These are phyloP conservation scores for Eucalyptus regnans DNA, from an alignment of 345 rosid species.

Conservation along the genomic window DNA sequence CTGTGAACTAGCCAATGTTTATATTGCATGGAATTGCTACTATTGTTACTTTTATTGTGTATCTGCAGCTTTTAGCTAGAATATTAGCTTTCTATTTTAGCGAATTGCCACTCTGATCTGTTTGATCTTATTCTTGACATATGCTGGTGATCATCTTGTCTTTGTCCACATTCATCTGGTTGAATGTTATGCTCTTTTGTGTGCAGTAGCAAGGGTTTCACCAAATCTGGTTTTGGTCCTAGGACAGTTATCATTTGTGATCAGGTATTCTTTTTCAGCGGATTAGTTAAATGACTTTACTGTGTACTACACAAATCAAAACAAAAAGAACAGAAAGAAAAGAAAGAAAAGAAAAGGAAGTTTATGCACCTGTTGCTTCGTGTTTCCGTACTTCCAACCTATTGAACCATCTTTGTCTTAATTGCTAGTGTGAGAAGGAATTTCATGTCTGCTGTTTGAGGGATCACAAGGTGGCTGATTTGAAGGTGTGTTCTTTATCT, in stretches of 20 bases:
- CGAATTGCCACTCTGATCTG: not conserved
- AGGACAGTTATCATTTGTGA: constrained; percentile 88
- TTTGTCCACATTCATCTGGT: not conserved
- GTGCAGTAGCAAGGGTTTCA: constrained; percentile 67
- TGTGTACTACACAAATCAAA: not conserved
- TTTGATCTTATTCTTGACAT: not conserved
- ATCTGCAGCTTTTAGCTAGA: not conserved
- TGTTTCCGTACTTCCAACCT: not conserved
- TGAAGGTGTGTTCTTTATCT: constrained; percentile 37
- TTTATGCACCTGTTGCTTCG: not conserved
- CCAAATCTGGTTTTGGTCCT: constrained; percentile 59
- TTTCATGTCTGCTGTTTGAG: constrained; percentile 89
- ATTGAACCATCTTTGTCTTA: not conserved
- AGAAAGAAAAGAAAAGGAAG: not conserved
- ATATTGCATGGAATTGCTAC: not conserved
- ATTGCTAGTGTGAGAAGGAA: constrained; percentile 84
- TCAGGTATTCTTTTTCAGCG: constrained; percentile 41
- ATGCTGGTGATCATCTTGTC: not conserved
- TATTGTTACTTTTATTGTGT: not conserved
- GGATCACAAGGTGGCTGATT: constrained; percentile 66
- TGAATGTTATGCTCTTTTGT: not conserved
- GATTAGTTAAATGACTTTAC: not conserved
- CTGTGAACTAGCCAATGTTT: not conserved
- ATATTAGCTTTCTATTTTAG: not conserved
- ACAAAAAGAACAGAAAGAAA: not conserved